Base-by-base conservation (phyloP, 2,329 filamentous ascomycete genomes). In the Grosmannia serpens region DNA sequence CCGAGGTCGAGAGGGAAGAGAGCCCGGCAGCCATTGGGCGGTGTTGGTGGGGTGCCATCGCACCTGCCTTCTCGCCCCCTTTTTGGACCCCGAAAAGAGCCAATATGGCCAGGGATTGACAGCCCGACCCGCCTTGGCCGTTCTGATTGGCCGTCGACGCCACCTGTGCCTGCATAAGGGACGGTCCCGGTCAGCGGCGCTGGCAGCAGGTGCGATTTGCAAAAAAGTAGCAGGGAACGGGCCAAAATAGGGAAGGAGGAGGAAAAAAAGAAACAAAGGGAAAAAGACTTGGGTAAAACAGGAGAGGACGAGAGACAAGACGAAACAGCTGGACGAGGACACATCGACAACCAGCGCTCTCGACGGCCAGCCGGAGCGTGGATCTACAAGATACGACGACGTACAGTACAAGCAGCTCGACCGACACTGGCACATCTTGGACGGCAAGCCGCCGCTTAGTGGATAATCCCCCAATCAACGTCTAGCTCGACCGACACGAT, bases 151-250 rank as follows among this genome's bases (percentile, higher is more conserved):
- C 51, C 33, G 51, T 9, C 38, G 26, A 26, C 17, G 54, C 57
- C 44, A 57, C 53, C 22, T 57, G 62, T 64, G 59, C 61, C 62
- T 64, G 62, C 62, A 64, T 62, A 60, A 61, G 61, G 59, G 57
- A 58, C 60, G 22, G 41, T 49, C 24, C 31, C 57, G 56, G 55
- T 24, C 41, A 44, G 49, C 29, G 24, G 54, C 17, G 55, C 22
- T 38, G 54, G 17, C 27, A 50, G 55, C n/a, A 38, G n/a, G 46
- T 56, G 54, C 54, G 29, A 33, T 27, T 56, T 26, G 35, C 57
- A 46, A 53, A 54, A 55, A 53, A 47, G 24, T 22, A 17, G 56
- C 38, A 58, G 53, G 44, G 47, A 52, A 53, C 35, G 46, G 5
- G 17, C 24, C 17, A 27, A 54, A 41, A 41, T 24, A 35, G n/a